Conservation (phyloP, 768 basidiomycete species). For the Tulasnella sp. region DNA sequence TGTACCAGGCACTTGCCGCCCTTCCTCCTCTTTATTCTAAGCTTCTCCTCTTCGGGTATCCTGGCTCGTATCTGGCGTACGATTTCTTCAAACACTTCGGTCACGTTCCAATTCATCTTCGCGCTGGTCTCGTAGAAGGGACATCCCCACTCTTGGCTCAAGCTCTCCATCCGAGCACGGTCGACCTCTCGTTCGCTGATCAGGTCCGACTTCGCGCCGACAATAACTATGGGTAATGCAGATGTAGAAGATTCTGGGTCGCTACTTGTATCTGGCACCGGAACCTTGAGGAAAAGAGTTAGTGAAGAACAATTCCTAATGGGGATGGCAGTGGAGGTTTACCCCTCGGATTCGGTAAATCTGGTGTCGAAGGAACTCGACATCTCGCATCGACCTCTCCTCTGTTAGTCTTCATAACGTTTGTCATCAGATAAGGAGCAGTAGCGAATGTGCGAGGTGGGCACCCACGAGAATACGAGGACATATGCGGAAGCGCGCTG, state of each 20-base stretch:
- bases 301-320: background rate
- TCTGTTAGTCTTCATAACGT: constrained; percentile 59
- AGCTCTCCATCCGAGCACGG: constrained; percentile 31
- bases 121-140: constrained; percentile 87
- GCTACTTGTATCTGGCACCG: constrained; percentile 38
- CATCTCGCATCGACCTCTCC: constrained; percentile 73
- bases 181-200: constrained; percentile 76
- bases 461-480: constrained; percentile 68
- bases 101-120: constrained; percentile 75
- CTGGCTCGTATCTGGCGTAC: constrained; percentile 25
- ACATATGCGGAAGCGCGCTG: constrained; percentile 61
- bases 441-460: background rate
- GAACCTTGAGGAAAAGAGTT: background rate
- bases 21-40: constrained; percentile 19
- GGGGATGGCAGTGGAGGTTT: background rate
- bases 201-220: constrained; percentile 82
- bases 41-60: constrained; percentile 18
- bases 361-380: constrained; percentile 74
- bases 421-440: background rate
- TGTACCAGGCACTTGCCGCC: constrained; percentile 11
- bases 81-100: constrained; percentile 60
- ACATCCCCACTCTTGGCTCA: constrained; percentile 35
- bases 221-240: constrained; percentile 77
- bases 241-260: constrained; percentile 3
- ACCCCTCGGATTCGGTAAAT: constrained; percentile 72